Conservation (phyloP, 2,329 filamentous ascomycete genomes). For the Fusarium verrucosum region DNA sequence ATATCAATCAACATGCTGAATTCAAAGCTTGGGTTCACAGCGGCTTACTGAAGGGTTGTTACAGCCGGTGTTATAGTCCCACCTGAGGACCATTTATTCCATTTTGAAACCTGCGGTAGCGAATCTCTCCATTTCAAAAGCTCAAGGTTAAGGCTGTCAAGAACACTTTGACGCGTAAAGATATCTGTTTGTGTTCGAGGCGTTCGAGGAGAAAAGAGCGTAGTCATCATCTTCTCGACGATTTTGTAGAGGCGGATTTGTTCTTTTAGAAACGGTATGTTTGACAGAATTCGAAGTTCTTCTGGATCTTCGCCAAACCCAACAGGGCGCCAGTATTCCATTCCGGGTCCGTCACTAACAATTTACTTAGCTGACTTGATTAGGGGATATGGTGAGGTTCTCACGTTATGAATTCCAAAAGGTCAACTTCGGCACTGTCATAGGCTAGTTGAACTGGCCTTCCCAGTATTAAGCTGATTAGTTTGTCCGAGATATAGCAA, state of each 20-base stretch:
- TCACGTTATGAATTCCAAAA: not conserved
- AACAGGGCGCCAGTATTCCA: not conserved
- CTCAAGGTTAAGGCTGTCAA: not conserved
- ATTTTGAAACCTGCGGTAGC: not conserved
- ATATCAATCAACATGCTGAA: rapidly evolving
- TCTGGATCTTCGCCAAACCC: not conserved
- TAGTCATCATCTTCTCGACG: slow-evolving; percentile 3
- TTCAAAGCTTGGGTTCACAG: not conserved
- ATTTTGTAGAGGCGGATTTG: slow-evolving; percentile 2
- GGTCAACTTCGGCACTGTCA: not conserved
- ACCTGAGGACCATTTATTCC: not conserved
- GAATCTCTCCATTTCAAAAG: not conserved
- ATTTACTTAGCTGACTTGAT: not conserved
- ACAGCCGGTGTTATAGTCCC: not conserved
- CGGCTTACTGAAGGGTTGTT: not conserved
- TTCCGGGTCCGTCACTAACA: not conserved
- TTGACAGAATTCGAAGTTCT: not conserved
- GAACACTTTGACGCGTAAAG: not conserved
- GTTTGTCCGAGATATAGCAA: not conserved
- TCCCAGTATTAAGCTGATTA: not conserved
- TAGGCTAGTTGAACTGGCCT: not conserved
- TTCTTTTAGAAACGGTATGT: slow-evolving; percentile 4
- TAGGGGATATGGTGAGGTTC: rapidly evolving
- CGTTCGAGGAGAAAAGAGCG: not conserved
- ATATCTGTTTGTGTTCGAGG: not conserved